phyloP scores from a whole-genome alignment of 164 flowering plant species.

The Dillenia suffruticosa region DNA sequence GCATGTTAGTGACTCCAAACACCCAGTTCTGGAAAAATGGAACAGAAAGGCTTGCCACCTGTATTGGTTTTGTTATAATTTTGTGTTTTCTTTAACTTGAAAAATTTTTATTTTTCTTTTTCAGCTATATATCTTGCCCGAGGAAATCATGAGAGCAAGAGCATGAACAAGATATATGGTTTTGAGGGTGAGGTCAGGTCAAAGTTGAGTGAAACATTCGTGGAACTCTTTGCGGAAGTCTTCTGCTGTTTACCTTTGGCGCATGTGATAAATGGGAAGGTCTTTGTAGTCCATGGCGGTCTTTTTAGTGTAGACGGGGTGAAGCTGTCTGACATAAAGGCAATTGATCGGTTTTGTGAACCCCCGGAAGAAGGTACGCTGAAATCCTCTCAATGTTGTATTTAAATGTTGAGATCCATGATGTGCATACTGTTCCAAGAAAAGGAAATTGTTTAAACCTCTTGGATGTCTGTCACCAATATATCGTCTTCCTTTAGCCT shows the following conservation, averaged over 20 bases:
- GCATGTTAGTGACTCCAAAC: no score
- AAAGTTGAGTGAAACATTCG: constrained; percentile 84
- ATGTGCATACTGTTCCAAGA: no score
- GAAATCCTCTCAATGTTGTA: neutral
- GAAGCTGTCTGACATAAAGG: constrained; percentile 81
- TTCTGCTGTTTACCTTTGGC: constrained; percentile 95
- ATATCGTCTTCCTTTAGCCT: no score
- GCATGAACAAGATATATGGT: constrained; percentile 99
- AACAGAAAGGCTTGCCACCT: no score
- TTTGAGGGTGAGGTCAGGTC: constrained; percentile 97
- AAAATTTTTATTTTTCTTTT: constrained; percentile 8
- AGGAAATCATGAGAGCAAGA: constrained; percentile 99
- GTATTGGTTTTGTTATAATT: no score
- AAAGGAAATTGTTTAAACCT: no score
- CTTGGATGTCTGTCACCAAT: no score
- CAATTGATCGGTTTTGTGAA: constrained; percentile 94
- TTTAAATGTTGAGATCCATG: no score
- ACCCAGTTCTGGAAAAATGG: no score
- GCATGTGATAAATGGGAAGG: constrained; percentile 81
- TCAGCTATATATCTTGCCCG: constrained; percentile 90
- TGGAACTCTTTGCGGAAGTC: constrained; percentile 95
- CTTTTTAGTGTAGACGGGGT: constrained; percentile 99
- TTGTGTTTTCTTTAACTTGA: no score
- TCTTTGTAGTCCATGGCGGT: constrained; percentile 97
- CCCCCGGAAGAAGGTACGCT: constrained; percentile 96